Evolutionary conservation across 441 rosid species (phyloP).

Genomic region (Flueggea neowawraea): DNA sequence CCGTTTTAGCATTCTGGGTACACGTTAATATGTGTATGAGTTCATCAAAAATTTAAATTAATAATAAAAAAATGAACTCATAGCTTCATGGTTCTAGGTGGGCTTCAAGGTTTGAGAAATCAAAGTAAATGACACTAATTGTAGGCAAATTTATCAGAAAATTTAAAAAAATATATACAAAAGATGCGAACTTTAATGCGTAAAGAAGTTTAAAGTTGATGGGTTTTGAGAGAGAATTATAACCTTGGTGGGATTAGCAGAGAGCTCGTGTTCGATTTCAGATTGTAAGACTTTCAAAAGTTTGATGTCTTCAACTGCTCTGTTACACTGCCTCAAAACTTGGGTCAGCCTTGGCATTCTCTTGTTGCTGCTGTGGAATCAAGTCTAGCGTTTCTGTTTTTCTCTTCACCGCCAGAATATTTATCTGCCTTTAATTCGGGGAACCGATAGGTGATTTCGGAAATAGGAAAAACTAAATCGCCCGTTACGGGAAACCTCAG

Average conservation of each 20-base stretch:
- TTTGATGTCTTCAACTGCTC: conserved; percentile 34
- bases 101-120: too few species aligned
- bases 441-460: too few species aligned
- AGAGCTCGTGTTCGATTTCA: conserved; percentile 67
- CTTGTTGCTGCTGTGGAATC: too few species aligned
- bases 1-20: conserved; percentile 34
- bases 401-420: too few species aligned
- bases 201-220: too few species aligned
- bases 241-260: conserved; percentile 52
- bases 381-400: too few species aligned
- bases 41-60: too few species aligned
- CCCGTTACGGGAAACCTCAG: too few species aligned
- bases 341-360: conserved; percentile 41
- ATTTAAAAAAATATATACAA: background rate
- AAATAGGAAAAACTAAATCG: too few species aligned
- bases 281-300: conserved; percentile 48
- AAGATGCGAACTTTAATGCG: background rate
- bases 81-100: background rate
- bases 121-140: too few species aligned
- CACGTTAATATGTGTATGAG: background rate
- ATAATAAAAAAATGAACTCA: background rate
- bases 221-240: background rate
- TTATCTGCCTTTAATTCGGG: too few species aligned
- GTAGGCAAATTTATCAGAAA: too few species aligned
- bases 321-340: conserved; percentile 40